phyloP scores from a whole-genome alignment of 2,329 filamentous ascomycete genomes.

The Zymoseptoria tritici region DNA sequence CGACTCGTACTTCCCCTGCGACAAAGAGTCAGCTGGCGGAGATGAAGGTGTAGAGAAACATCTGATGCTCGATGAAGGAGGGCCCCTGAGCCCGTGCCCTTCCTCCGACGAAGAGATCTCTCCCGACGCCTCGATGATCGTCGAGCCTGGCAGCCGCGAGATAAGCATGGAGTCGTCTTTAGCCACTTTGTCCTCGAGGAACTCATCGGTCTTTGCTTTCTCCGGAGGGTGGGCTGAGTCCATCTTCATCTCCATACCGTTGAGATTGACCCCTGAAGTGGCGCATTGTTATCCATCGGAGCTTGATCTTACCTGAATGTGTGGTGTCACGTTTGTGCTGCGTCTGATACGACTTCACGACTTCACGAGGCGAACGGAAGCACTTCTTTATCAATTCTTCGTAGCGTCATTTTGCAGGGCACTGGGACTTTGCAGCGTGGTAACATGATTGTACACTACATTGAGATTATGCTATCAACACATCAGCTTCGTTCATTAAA shows the following conservation, averaged over 20 bases:
- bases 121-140: constrained; percentile 3
- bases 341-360: background rate
- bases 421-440: background rate
- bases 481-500: background rate
- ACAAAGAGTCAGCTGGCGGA: background rate
- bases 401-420: too few species aligned
- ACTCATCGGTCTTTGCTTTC: constrained; percentile 1
- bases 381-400: background rate
- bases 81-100: background rate
- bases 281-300: background rate
- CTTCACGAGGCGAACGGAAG: background rate
- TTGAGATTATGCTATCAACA: background rate
- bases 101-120: background rate
- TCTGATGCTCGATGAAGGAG: constrained; percentile 5
- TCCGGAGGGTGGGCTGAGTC: background rate
- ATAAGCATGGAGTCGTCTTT: constrained; percentile 4
- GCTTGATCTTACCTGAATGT: background rate
- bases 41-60: constrained; percentile 3
- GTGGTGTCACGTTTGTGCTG: background rate
- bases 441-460: background rate
- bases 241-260: background rate
- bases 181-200: background rate
- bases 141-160: background rate
- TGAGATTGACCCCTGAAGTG: background rate
- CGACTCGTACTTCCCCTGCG: background rate